These are phyloP conservation scores for Scedosporium boydii DNA, from an alignment of 2,329 filamentous ascomycete genomes.

Conservation along the genomic window DNA sequence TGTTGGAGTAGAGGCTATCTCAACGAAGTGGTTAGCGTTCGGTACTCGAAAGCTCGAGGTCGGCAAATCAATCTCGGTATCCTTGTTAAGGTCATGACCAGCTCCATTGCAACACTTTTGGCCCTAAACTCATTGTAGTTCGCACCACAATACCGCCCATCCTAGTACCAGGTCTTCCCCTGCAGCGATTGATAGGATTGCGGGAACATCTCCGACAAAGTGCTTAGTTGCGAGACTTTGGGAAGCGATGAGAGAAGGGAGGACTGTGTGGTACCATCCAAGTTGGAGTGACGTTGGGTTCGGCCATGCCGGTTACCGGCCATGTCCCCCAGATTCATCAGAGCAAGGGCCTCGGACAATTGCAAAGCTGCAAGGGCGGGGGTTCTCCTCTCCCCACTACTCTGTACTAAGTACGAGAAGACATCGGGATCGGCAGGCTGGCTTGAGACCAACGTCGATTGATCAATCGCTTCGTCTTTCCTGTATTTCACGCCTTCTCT, in stretches of 20 bases:
- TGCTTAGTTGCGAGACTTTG: not conserved
- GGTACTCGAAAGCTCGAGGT: too few species aligned
- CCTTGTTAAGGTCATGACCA: too few species aligned
- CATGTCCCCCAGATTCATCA: not conserved
- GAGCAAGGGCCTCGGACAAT: not conserved
- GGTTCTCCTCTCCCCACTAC: not conserved
- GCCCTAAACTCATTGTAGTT: too few species aligned
- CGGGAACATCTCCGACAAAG: not conserved
- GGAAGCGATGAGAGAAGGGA: not conserved
- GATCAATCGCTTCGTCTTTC: too few species aligned
- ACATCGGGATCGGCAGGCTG: too few species aligned
- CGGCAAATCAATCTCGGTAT: too few species aligned
- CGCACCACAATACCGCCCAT: too few species aligned
- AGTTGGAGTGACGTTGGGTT: not conserved
- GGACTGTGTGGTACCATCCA: not conserved
- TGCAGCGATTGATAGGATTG: not conserved
- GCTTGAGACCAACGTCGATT: too few species aligned
- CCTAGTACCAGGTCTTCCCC: too few species aligned
- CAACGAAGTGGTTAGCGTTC: too few species aligned
- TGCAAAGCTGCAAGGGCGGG: not conserved
- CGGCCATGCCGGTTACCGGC: not conserved
- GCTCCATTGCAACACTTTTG: too few species aligned
- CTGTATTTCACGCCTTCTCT: not conserved
- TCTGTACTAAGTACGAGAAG: not conserved
- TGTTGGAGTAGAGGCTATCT: too few species aligned